phyloP scores from a whole-genome alignment of 2,329 filamentous ascomycete genomes.

The Cladosporium cucumerinum region DNA sequence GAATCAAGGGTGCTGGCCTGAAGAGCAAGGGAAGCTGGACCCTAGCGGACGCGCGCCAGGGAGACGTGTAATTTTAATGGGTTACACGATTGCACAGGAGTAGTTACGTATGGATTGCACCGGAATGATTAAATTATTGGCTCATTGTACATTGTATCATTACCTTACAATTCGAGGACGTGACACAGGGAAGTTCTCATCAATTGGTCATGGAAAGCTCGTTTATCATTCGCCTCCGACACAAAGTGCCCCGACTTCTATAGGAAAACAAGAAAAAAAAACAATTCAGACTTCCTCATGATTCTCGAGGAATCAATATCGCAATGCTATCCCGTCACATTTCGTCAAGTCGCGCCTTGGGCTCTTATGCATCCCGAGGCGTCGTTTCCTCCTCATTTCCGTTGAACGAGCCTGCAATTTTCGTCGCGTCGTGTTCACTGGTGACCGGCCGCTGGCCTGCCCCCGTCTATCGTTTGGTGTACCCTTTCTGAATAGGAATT shows the following conservation, averaged over 20 bases:
- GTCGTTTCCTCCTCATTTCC: background rate
- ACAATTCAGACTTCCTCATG: conserved; percentile 10
- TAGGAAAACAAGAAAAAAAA: conserved; percentile 7
- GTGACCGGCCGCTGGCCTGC: background rate
- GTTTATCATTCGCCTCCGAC: conserved; percentile 16
- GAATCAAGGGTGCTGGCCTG: background rate
- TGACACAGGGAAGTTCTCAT: background rate
- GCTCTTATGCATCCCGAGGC: background rate
- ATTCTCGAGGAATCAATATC: conserved; percentile 6
- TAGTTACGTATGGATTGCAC: background rate
- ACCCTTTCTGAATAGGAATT: background rate
- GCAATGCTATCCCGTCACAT: conserved; percentile 10
- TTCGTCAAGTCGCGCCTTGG: conserved; percentile 1
- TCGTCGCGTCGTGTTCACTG: conserved; percentile 15
- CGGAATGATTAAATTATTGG: background rate
- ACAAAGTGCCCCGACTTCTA: conserved; percentile 10
- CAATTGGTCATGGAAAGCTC: conserved; percentile 11
- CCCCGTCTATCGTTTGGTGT: conserved; percentile 11
- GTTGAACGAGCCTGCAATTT: conserved; percentile 14
- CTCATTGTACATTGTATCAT: background rate
- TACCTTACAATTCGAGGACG: background rate
- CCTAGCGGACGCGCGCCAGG: background rate
- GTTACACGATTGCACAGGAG: background rate
- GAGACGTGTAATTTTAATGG: background rate
- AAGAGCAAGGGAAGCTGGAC: background rate